Conservation (phyloP, 2,329 filamentous ascomycete species). For the Fonsecaea pugnacius region DNA sequence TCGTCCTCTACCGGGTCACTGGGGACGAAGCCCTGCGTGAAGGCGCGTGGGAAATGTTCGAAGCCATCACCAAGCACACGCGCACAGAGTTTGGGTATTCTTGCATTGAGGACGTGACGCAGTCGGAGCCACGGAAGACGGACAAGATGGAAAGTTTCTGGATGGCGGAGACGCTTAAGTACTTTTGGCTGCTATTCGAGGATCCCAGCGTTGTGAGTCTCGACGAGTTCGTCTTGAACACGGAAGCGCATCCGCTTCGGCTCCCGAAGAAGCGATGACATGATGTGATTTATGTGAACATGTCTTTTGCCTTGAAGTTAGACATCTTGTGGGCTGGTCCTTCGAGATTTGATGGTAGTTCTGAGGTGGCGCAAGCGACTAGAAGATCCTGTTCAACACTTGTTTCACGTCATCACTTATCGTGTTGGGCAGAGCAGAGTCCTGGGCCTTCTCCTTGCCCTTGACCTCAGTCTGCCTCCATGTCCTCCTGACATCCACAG, state of each 20-base stretch:
- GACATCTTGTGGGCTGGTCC: not conserved
- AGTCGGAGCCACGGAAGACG: conserved; percentile 16
- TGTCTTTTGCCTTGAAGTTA: not conserved
- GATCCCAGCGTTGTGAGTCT: conserved; percentile 36
- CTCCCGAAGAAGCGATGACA: conserved; percentile 14
- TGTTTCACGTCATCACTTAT: conserved; percentile 49
- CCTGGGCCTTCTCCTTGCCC: conserved; percentile 33
- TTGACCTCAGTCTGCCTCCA: conserved; percentile 52
- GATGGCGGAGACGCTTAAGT: conserved; percentile 40
- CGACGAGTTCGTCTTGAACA: conserved; percentile 39
- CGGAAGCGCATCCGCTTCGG: conserved; percentile 36
- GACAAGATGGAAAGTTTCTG: conserved; percentile 40
- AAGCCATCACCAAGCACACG: conserved; percentile 50
- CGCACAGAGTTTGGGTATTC: conserved; percentile 51
- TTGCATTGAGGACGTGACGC: conserved; percentile 35
- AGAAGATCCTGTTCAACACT: conserved; percentile 54
- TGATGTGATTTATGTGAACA: not conserved
- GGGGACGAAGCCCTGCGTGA: conserved; percentile 56
- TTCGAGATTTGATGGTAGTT: not conserved
- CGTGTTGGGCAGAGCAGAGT: conserved; percentile 36
- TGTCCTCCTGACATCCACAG: conserved; percentile 37
- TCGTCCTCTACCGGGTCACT: conserved; percentile 64
- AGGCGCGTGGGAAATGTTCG: conserved; percentile 56
- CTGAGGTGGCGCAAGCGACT: conserved; percentile 16
- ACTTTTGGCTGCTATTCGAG: conserved; percentile 38